Conservation (phyloP, 1,284 basidiomycete genomes). For the Taiwanofungus camphoratus region DNA sequence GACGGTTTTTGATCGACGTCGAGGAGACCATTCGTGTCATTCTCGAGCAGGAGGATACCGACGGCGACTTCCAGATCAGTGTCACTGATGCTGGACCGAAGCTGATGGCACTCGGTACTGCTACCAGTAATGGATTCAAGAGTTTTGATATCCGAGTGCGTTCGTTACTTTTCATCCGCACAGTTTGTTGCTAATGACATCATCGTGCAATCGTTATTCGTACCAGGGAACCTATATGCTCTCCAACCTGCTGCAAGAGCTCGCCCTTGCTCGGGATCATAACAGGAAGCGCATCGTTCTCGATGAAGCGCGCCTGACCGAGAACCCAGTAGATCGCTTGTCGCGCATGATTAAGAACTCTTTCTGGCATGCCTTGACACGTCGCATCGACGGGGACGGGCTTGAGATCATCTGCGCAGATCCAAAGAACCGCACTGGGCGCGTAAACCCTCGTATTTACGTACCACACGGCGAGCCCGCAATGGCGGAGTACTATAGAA, state of each 20-base stretch:
- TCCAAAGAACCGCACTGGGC: slow-evolving; percentile 90
- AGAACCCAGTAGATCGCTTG: slow-evolving; percentile 95
- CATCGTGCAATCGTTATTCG: background rate
- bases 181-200: background rate
- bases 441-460: slow-evolving; percentile 88
- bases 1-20: slow-evolving; percentile 96
- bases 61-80: slow-evolving; percentile 95
- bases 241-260: slow-evolving; percentile 97
- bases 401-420: slow-evolving; percentile 95
- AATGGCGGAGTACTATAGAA: slow-evolving; percentile 91
- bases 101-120: slow-evolving; percentile 92
- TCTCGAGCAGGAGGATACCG: slow-evolving; percentile 97
- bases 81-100: slow-evolving; percentile 97
- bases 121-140: slow-evolving; percentile 97
- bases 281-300: slow-evolving; percentile 94
- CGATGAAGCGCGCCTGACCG: slow-evolving; percentile 93
- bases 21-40: slow-evolving; percentile 97
- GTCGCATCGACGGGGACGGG: slow-evolving; percentile 95
- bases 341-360: slow-evolving; percentile 98
- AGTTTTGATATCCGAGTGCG: slow-evolving; percentile 90
- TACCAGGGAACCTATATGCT: slow-evolving; percentile 95
- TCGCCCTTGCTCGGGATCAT: slow-evolving; percentile 95
- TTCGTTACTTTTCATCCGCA: slow-evolving; percentile 11
- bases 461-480: slow-evolving; percentile 88
- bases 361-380: slow-evolving; percentile 97